Evolutionary conservation across 768 basidiomycete species (phyloP), one percentile per base, ranked within the genome.

Genomic region (Suillus weaverae): DNA sequence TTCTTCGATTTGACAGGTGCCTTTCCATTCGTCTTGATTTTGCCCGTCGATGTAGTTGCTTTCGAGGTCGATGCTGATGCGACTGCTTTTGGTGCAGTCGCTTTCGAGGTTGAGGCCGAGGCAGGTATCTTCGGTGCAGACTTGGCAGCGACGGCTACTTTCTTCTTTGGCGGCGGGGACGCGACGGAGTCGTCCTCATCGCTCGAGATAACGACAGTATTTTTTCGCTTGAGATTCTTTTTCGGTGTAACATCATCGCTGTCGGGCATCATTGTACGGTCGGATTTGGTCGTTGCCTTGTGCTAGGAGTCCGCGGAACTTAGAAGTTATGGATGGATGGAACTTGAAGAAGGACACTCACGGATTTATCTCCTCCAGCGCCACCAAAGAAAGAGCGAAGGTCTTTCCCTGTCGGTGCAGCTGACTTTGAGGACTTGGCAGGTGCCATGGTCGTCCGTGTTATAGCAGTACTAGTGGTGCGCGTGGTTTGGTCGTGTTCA

Each of bases 111-210:
- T 9, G 56, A 56, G 7, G 54, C 7, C 6, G 53, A 38, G 20
- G 55, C n/a, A 9, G 26, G 22, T 33, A 43, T 26, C 26, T 62
- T 69, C 32, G 65, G 44, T 26, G 44, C 41, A 60, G 55, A 20
- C n/a, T 65, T 59, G 4, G 68, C 13, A 3, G 64, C 44, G 2
- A 76, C 67, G 0, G 78, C 77, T 16, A 70, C 61, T 64, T 82
- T 83, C 75, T 83, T 83, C 73, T 75, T 80, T 2, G 79, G 79
- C 2, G 81, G 80, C 0, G 78, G 69, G 18, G 66, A 43, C 46
- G 65, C 70, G 6, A 71, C 68, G 3, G 69, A 69, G 38, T 77
- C 77, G 18, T 80, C 81, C 18, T 81, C 81, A 38, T 82, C 81
- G 2, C 78, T 77, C 14, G 78, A 61, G 16, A 80, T 53, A 9